Base-by-base conservation (phyloP, 768 basidiomycete genomes). In the Myochromella boudieri region DNA sequence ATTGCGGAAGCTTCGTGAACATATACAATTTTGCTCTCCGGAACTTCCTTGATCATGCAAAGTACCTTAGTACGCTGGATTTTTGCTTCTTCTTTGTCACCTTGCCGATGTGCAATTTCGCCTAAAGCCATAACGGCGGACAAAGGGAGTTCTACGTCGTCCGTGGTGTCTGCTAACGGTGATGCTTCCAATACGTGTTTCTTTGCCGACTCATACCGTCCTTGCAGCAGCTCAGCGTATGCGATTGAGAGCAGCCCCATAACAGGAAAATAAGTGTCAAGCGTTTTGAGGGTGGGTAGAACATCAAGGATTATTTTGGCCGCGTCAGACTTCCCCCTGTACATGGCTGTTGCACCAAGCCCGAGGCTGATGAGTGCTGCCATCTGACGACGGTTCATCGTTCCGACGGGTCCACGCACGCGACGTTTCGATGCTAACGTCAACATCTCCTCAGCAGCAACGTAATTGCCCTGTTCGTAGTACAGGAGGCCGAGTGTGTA, bases 111-210 rank as follows among this genome's bases (percentile, higher is more conserved):
- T 4, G 50, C 33, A 2, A 51, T 6, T 21, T 51, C 50, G 1
- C 21, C 50, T 21, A 38, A 22, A 8, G 21, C 27, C 10, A 51
- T 15, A 12, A 46, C 18, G 6, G 34, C 8, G 33, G 18, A 28
- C 12, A 18, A 10, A 6, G 27, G 37, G 2, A 3, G 12, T 29
- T 50, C n/a, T 10, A 21, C 14, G 5, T 40, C 37, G 12, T 31
- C 32, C 3, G 5, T n/a, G 1, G 2, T 4, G 1, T 22, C 29
- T 18, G 14, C 2, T 15, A 38, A 7, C n/a, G n/a, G n/a, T 21
- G 44, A 37, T n/a, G 24, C 17, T 15, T 44, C 27, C 17, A 50
- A 50, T 14, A n/a, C n/a, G n/a, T 44, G 34, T 15, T 25, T 14
- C 6, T 37, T 32, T 5, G 49, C 49, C 0, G 6, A 24, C 17